A percentile compares a stretch with the other conserved stretches of the same genome.
Evolutionary conservation across 2,329 filamentous ascomycete genomes (phyloP).

Genomic region (Colletotrichum euphorbiae): DNA sequence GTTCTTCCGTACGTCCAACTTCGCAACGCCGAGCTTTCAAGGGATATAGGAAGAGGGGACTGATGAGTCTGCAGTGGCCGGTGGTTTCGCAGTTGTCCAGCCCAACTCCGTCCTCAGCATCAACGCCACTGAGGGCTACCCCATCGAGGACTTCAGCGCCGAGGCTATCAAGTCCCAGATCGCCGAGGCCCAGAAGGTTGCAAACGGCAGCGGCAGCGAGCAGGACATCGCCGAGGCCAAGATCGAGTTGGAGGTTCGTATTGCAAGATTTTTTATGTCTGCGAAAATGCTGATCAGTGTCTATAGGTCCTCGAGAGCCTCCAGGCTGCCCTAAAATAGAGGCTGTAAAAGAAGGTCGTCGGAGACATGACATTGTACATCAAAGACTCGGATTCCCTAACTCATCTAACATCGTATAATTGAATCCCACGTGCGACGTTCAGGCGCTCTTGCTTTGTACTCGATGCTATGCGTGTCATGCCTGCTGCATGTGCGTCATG

Average conservation of each 20-base stretch:
- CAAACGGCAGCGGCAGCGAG: slow-evolving; percentile 89
- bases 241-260: slow-evolving; percentile 93
- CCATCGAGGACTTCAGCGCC: slow-evolving; percentile 94
- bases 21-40: slow-evolving; percentile 40
- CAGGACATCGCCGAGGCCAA: slow-evolving; percentile 98
- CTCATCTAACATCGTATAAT: slow-evolving; percentile 41
- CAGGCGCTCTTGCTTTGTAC: slow-evolving; percentile 17
- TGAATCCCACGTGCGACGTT: slow-evolving; percentile 40
- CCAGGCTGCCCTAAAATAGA: slow-evolving; percentile 84
- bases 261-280: not conserved
- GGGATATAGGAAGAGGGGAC: slow-evolving; percentile 24
- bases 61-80: slow-evolving; percentile 75
- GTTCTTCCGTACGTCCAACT: slow-evolving; percentile 87
- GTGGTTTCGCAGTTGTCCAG: slow-evolving; percentile 97
- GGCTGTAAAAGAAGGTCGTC: slow-evolving; percentile 56
- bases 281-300: slow-evolving; percentile 50
- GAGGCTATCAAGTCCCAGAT: slow-evolving; percentile 92
- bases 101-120: slow-evolving; percentile 95
- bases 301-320: slow-evolving; percentile 83
- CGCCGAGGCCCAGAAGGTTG: slow-evolving; percentile 95
- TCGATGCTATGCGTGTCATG: slow-evolving; percentile 9
- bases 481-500: slow-evolving; percentile 13
- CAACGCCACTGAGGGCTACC: slow-evolving; percentile 96
- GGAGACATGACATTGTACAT: slow-evolving; percentile 56
- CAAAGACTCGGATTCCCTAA: slow-evolving; percentile 45